phyloP scores from a whole-genome alignment of 2,329 filamentous ascomycete species.

The Aspergillus jensenii region DNA sequence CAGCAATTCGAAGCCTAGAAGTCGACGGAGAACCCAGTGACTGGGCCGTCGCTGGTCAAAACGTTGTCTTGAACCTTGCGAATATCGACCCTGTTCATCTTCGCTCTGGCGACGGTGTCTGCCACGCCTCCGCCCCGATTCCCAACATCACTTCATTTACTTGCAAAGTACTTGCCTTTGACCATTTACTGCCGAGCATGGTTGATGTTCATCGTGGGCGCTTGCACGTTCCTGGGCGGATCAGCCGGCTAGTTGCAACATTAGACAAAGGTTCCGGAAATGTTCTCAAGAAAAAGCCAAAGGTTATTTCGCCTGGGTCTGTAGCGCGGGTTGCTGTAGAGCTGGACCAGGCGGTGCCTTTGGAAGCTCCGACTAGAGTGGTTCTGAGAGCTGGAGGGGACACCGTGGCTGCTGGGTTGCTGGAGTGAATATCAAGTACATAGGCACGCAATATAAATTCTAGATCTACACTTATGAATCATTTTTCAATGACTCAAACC shows the following conservation, averaged over 20 bases:
- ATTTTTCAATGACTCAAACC: background rate
- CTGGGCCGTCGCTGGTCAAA: conserved; percentile 92
- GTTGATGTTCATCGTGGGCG: conserved; percentile 87
- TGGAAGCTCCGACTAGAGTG: conserved; percentile 77
- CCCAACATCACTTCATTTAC: conserved; percentile 71
- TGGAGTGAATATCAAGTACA: conserved; percentile 54
- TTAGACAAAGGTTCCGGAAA: conserved; percentile 77
- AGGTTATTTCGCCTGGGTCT: conserved; percentile 74
- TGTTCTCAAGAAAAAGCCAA: conserved; percentile 78
- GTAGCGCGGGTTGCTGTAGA: conserved; percentile 77
- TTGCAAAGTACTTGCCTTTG: conserved; percentile 83
- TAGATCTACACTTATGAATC: background rate
- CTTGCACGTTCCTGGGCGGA: conserved; percentile 73
- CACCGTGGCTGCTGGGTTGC: conserved; percentile 82
- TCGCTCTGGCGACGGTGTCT: conserved; percentile 82
- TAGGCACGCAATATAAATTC: background rate
- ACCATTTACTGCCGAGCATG: conserved; percentile 82
- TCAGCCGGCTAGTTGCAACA: conserved; percentile 68
- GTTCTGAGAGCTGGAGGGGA: conserved; percentile 77
- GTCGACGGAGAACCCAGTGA: conserved; percentile 71
- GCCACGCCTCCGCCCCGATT: conserved; percentile 66
- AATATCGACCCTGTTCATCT: conserved; percentile 85
- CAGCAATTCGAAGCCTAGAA: conserved; percentile 77
- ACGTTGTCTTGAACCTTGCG: conserved; percentile 76
- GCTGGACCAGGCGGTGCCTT: conserved; percentile 69